Percentiles rank a stretch among this genome's conserved stretches.
These are phyloP conservation scores for Moricandia moricandioides DNA, from an alignment of 345 rosid species.

Conservation along the genomic window DNA sequence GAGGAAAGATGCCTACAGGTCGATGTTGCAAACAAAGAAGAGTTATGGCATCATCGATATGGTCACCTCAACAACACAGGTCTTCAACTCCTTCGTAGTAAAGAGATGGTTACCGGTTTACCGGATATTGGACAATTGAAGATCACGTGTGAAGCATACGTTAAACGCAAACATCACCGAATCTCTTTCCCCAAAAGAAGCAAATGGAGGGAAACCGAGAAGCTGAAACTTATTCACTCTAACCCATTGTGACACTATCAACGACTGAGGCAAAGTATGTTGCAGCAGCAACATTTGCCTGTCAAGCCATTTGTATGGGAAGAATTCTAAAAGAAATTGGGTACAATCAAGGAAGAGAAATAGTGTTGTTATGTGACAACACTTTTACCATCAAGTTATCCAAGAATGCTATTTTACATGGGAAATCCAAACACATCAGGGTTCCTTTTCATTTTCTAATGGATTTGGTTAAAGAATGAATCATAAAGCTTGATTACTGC, in stretches of 20 bases:
- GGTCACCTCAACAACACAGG: background rate
- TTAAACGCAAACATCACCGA: background rate
- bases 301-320: background rate
- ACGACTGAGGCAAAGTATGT: no score
- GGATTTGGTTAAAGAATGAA: background rate
- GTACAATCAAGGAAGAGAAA: background rate
- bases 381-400: background rate
- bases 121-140: background rate
- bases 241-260: background rate
- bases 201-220: no score
- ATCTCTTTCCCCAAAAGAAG: background rate
- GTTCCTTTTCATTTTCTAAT: background rate
- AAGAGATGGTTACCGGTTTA: background rate
- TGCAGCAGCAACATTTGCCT: background rate
- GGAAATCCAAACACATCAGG: background rate
- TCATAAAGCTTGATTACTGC: no score
- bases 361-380: background rate
- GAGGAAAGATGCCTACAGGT: no score
- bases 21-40: no score
- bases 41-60: background rate
- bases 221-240: no score
- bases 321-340: background rate
- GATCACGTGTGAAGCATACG: background rate
- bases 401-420: background rate
- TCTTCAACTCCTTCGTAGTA: rapidly evolving